These are phyloP conservation scores for Pichia sp. DNA, from an alignment of 1,139 yeast genomes.

Conservation along the genomic window DNA sequence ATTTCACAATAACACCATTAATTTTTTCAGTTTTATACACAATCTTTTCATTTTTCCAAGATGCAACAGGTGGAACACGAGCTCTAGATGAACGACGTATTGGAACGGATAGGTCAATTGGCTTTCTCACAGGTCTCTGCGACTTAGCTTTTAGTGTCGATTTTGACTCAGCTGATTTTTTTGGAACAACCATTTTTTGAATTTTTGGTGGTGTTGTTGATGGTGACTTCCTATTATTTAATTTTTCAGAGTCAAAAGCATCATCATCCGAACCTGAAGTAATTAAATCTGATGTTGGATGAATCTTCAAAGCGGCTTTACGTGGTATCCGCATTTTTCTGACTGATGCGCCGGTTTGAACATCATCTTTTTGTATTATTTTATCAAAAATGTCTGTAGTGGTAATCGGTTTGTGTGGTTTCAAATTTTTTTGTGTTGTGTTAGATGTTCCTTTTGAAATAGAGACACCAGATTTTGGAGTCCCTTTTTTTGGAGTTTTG, in stretches of 20 bases:
- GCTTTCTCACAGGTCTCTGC: not conserved
- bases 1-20: slow-evolving; percentile 47
- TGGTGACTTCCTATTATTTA: not conserved
- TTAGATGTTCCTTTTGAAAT: not conserved
- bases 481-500: not conserved
- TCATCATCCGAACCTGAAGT: not conserved
- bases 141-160: not conserved
- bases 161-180: not conserved
- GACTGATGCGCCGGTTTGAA: slow-evolving; percentile 30
- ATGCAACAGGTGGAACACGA: slow-evolving; percentile 68
- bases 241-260: not conserved
- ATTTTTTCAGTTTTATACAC: slow-evolving; percentile 51
- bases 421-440: not conserved
- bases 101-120: slow-evolving; percentile 2
- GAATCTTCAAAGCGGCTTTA: too few relatives aligned
- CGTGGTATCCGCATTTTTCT: not conserved
- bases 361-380: not conserved
- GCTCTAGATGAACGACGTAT: slow-evolving; percentile 54
- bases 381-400: not conserved
- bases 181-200: not conserved
- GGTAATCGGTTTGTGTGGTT: not conserved
- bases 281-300: not conserved
- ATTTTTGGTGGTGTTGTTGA: not conserved
- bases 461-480: not conserved
- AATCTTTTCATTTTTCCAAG: slow-evolving; percentile 78